phyloP scores from a whole-genome alignment of 1,139 yeast species.

The Magnusiomyces suaveolens region DNA sequence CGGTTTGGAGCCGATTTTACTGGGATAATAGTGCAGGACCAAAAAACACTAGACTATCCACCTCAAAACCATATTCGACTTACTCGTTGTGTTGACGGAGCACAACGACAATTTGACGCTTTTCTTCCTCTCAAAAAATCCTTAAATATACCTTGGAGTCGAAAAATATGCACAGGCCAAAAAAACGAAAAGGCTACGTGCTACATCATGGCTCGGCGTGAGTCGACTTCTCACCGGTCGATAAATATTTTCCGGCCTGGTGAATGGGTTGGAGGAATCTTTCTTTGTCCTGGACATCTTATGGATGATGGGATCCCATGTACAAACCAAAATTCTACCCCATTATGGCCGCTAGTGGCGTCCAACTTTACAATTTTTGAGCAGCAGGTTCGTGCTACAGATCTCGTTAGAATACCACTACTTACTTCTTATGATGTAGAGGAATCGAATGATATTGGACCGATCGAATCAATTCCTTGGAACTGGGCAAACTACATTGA shows the following conservation, averaged over 20 bases:
- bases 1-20: not conserved
- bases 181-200: not conserved
- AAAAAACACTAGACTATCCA: not conserved
- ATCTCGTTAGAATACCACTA: not conserved
- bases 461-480: not conserved
- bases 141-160: not conserved
- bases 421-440: not conserved
- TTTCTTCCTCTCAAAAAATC: not conserved
- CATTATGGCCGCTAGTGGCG: not conserved
- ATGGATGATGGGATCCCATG: not conserved
- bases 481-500: slow-evolving; percentile 1
- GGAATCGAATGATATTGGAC: not conserved
- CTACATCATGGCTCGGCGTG: slow-evolving; percentile 1
- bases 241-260: not conserved
- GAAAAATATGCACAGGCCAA: slow-evolving; percentile 2
- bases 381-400: not conserved
- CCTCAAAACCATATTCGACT: slow-evolving; percentile 1
- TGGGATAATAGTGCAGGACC: not conserved
- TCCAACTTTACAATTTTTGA: not conserved
- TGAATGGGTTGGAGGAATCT: slow-evolving; percentile 3
- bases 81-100: not conserved
- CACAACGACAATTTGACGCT: not conserved
- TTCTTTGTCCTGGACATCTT: not conserved
- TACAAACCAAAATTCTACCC: not conserved
- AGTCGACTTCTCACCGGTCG: not conserved